Base-by-base conservation (phyloP, 805 yeast genomes). In the Wickerhamiella dianesei region DNA sequence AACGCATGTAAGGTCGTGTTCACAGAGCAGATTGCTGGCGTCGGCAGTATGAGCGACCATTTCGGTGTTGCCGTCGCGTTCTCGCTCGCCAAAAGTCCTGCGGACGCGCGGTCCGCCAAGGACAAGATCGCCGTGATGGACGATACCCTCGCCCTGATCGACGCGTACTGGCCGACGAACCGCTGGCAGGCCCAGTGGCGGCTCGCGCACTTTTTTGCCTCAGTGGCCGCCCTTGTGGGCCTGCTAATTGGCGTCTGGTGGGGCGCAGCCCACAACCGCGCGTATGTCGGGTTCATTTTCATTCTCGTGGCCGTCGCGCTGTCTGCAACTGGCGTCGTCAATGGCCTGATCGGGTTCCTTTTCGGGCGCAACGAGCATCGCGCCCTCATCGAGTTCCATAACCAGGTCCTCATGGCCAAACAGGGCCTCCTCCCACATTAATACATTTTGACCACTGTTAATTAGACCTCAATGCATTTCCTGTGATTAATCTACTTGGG, bases 1-100 rank as follows among this genome's bases (percentile, higher is more conserved):
- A 49, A 73, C 1, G 70, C 68, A n/a, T 87, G 94, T 0, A 62
- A 69, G 4, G 96, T 87, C 1, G 72, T 71, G 22, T 88, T 92
- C 58, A 79, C 86, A 1, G 95, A 84, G 41, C 58, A 61, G 19
- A 65, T 84, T 6, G 80, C 82, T 0, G 70, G 66, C 1, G 69
- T 83, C 1, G 86, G 94, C 21, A 82, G 94, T 3, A 80, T 75
- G 51, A 85, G 96, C 0, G 98, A 92, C 59, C 98, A 92, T 67
- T 92, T 92, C 70, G 98, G 89, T 9, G 57, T 69, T 32, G 56
- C 58, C 21, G 64, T 66, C 19, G 37, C 51, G 18, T 56, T 58
- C 48, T 35, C 25, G 8, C 39, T 56, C 21, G 8, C 21, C 18
- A 8, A 18, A 21, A 39, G 18, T 17, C 16, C 20, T 22, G 9